phyloP scores from a whole-genome alignment of 495 filamentous ascomycete species.

The Peziza echinospora region DNA sequence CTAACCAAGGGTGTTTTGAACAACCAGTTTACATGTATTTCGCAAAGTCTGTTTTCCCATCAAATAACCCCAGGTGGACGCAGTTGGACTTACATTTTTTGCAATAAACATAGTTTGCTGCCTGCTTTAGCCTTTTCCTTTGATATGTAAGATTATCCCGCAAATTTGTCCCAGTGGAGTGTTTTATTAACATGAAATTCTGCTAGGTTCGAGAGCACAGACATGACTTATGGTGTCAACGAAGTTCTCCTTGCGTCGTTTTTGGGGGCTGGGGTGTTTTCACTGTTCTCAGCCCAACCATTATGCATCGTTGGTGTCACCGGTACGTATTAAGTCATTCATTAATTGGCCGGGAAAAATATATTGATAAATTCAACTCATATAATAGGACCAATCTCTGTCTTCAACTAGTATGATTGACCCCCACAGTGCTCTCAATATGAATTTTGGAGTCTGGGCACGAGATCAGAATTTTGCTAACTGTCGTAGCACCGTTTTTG shows the following conservation, averaged over 20 bases:
- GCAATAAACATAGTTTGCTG: conserved; percentile 35
- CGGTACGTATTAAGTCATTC: conserved; percentile 23
- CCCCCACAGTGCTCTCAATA: background rate
- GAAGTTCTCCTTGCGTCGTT: conserved; percentile 64
- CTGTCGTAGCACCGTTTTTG: conserved; percentile 62
- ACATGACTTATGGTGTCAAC: conserved; percentile 63
- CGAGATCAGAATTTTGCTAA: too few relatives aligned
- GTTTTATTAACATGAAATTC: background rate
- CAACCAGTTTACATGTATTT: conserved; percentile 64
- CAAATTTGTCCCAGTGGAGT: background rate
- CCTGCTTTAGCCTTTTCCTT: conserved; percentile 66
- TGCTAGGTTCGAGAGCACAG: conserved; percentile 39
- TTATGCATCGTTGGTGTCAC: conserved; percentile 81
- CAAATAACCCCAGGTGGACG: too few relatives aligned
- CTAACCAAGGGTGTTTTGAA: conserved; percentile 1
- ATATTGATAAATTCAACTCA: background rate
- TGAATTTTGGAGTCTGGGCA: conserved; percentile 8
- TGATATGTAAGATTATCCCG: conserved; percentile 46
- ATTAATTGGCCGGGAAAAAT: too few relatives aligned
- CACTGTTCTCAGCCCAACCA: conserved; percentile 53
- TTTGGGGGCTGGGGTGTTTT: conserved; percentile 54
- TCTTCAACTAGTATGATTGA: conserved; percentile 50
- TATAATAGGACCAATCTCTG: conserved; percentile 66
- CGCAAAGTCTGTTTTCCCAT: conserved; percentile 42
- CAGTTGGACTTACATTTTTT: too few relatives aligned